Evolutionary conservation across 257 asterid genomes (phyloP), one percentile per base, ranked within the genome.

Genomic region (Osmanthus fragrans): DNA sequence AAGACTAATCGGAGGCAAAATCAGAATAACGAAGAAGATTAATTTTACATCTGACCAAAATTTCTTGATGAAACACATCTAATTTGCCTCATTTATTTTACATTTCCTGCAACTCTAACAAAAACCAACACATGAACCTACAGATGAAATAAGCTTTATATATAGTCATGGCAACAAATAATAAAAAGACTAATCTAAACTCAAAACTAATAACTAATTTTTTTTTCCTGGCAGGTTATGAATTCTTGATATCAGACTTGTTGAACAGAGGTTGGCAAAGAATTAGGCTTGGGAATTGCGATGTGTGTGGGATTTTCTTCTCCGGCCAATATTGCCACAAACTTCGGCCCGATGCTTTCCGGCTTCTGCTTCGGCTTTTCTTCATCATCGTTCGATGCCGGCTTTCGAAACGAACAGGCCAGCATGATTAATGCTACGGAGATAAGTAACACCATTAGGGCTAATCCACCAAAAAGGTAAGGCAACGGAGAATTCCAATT

Each of bases 281-380:
- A 40, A 37, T 84, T 70, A 2, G 88, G 74, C 9, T 76, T 7
- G 3, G 97, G 96, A n/a, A 90, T 64, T 0, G 96, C 97, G 70
- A 91, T 80, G 39, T 78, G 92, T 0, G 92, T 79, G 1, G 98
- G 96, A 30, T 91, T 91, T 1, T 89, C 88, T 16, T 84, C 91
- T 2, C 98, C 98, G 80, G 98, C 93, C 96, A 93, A 88, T 71
- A 91, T 81, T 67, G 90, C 97, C 23, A 91, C 87, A 33, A 93
- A 80, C 78, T 87, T 90, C 7, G 97, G 94, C 54, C 84, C 27
- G 74, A 76, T 33, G 73, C 65, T 23, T 0, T 74, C 7, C 39
- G 64, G n/a, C 66, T 72, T 78, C 73, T 34, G 73, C 76, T 83
- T 70, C 72, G 87, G 67, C 84, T 88, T 87, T 30, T 84, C 86